A percentile compares a stretch with the other conserved stretches of the same genome.
Evolutionary conservation across 768 basidiomycete genomes (phyloP).

Genomic region (Leccinum boreale): DNA sequence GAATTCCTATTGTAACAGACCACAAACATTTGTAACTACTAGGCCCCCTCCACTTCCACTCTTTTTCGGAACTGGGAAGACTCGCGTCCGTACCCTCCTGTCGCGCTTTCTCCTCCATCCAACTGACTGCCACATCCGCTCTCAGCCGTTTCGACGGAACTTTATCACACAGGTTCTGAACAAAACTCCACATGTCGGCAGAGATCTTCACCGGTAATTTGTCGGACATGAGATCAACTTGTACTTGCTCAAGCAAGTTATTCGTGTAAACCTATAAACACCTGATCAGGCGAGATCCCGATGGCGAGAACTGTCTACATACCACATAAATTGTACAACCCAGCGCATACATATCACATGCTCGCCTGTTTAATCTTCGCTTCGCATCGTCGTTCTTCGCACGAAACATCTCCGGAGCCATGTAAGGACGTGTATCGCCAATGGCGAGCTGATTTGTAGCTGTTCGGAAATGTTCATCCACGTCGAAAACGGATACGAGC

Average conservation of each 20-base stretch:
- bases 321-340: constrained; percentile 41
- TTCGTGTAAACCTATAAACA: constrained; percentile 15
- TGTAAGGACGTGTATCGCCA: constrained; percentile 20
- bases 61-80: constrained; percentile 2
- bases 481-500: constrained; percentile 25
- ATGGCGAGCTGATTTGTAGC: constrained; percentile 5
- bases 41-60: constrained; percentile 15
- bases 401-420: constrained; percentile 25
- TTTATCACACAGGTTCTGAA: constrained; percentile 26
- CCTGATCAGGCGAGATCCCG: neutral
- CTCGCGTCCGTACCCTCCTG: constrained; percentile 6
- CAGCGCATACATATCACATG: constrained; percentile 40
- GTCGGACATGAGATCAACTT: neutral
- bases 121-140: constrained; percentile 18
- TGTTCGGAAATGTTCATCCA: constrained; percentile 8
- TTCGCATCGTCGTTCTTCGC: constrained; percentile 1
- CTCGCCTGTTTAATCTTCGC: constrained; percentile 23
- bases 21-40: constrained; percentile 7
- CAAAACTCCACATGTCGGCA: constrained; percentile 28
- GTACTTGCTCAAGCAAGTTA: neutral
- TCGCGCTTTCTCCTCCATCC: constrained; percentile 21
- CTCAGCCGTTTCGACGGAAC: constrained; percentile 20
- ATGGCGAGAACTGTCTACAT: neutral
- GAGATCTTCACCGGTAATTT: constrained; percentile 12
- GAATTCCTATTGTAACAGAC: constrained; percentile 4